Evolutionary conservation across 2,329 filamentous ascomycete species (phyloP).

Genomic region (Neonectria ditissima): DNA sequence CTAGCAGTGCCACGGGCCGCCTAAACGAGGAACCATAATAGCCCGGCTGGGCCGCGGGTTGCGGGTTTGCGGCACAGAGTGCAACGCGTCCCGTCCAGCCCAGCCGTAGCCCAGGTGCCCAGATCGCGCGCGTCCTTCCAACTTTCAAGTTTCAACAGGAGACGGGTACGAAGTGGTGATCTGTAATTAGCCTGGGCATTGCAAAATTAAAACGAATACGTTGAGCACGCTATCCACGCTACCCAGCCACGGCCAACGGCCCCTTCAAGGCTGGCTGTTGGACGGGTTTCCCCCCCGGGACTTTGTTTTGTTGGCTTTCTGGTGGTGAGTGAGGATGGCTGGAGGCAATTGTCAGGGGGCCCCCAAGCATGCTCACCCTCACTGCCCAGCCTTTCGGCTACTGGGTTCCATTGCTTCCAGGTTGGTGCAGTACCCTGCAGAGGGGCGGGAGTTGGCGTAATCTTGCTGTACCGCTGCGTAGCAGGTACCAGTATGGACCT

Average conservation of each 20-base stretch:
- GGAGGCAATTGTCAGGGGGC: not conserved
- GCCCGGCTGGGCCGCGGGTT: not conserved
- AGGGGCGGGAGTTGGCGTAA: not conserved
- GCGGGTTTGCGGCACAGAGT: not conserved
- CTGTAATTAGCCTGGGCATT: not conserved
- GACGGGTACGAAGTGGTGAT: not conserved
- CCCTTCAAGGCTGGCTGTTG: conserved; percentile 5
- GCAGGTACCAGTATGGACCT: too few species aligned
- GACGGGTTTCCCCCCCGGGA: not conserved
- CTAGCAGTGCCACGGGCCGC: conserved; percentile 4
- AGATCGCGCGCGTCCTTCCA: conserved; percentile 2
- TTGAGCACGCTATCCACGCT: conserved; percentile 9
- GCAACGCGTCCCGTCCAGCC: not conserved
- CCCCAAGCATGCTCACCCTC: not conserved
- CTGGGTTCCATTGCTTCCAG: not conserved
- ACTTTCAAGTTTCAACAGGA: not conserved
- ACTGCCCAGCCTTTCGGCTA: not conserved
- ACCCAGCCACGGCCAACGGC: not conserved
- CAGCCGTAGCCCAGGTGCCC: not conserved
- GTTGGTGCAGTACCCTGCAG: too few species aligned
- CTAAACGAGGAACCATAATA: conserved; percentile 12
- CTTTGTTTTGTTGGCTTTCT: conserved; percentile 7
- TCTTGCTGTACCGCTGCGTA: too few species aligned
- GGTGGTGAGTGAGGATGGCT: not conserved
- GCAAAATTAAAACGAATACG: conserved; percentile 4